phyloP scores from a whole-genome alignment of 1,284 basidiomycete species.

The Moesziomyces parantarcticus region DNA sequence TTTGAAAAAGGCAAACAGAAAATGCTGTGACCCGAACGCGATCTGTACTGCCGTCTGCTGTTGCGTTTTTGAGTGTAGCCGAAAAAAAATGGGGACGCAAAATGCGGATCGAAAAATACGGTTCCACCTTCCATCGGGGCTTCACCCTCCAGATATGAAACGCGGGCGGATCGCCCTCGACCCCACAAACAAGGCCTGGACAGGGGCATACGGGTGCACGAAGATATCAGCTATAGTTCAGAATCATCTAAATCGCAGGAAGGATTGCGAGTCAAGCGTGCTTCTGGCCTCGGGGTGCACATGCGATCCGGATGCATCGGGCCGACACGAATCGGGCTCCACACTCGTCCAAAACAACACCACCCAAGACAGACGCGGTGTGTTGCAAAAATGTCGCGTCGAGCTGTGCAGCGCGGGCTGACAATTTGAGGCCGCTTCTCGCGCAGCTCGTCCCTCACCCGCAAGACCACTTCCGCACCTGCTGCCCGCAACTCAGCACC shows the following conservation, averaged over 20 bases:
- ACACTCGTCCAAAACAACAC: neutral
- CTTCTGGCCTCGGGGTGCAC: no score
- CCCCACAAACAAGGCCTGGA: no score
- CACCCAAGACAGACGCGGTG: conserved; percentile 5
- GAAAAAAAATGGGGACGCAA: conserved; percentile 6
- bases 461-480: conserved; percentile 1
- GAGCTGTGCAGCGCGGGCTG: neutral
- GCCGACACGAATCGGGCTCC: neutral
- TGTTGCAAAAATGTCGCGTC: conserved; percentile 16
- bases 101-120: neutral
- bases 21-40: no score
- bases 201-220: no score
- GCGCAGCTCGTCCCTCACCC: neutral
- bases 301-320: neutral
- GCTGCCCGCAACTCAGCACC: conserved; percentile 6
- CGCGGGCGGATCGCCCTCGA: no score
- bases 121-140: no score
- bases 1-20: neutral
- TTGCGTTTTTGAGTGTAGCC: no score
- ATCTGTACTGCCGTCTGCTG: no score
- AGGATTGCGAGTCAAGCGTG: no score
- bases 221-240: no score
- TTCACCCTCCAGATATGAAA: no score
- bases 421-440: conserved; percentile 1
- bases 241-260: no score